Conservation (phyloP, 2,329 filamentous ascomycete species). For the Pseudogymnoascus pannorum region DNA sequence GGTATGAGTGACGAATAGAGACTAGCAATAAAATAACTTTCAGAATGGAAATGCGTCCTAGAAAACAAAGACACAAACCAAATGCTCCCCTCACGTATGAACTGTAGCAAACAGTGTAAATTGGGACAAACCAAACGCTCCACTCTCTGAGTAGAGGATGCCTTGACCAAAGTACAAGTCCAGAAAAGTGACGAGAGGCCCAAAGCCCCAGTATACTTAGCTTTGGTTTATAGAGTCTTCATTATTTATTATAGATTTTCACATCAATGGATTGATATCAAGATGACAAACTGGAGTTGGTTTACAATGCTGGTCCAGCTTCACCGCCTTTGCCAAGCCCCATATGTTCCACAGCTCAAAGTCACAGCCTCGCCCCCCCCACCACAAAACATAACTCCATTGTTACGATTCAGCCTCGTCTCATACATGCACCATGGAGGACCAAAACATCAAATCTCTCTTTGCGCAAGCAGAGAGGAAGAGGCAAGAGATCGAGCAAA, state of each 20-base stretch:
- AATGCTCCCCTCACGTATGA: background rate
- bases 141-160: background rate
- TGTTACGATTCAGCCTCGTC: background rate
- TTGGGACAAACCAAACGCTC: background rate
- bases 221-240: background rate
- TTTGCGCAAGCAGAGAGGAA: conserved; percentile 48
- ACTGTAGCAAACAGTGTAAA: background rate
- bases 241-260: background rate
- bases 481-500: conserved; percentile 50
- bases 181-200: background rate
- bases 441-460: conserved; percentile 41
- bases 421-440: conserved; percentile 38
- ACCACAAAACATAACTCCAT: conserved; percentile 7
- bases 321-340: conserved; percentile 5
- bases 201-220: background rate
- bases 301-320: background rate
- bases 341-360: background rate
- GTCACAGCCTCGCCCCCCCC: conserved; percentile 8
- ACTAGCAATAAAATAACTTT: background rate
- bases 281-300: background rate
- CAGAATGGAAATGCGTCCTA: background rate
- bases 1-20: background rate
- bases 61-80: background rate
- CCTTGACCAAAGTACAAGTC: background rate
- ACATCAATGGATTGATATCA: background rate